Base-by-base conservation (phyloP, 1,139 yeast genomes). In the Suhomyces bribrorum region DNA sequence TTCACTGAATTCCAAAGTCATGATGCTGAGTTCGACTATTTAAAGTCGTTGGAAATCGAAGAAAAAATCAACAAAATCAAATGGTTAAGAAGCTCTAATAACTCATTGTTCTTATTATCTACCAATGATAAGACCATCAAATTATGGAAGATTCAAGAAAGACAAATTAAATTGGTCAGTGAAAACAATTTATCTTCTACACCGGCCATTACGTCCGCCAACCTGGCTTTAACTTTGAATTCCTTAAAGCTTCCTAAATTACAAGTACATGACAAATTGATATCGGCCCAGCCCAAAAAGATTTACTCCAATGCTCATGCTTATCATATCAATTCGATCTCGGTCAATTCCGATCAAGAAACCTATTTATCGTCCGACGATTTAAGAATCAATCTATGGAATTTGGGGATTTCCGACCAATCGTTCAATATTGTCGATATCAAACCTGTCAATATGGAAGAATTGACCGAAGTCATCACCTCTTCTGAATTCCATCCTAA, bases 401-500 rank as follows among this genome's bases (percentile, higher is more conserved):
- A 92, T 62, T 71, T 90, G 53, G 92, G 89, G 37, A 87, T 89
- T 53, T 89, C 96, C 27, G 97, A 92, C 63, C 97, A 92, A 66
- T 82, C 94, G 53, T 94, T 94, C 67, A 94, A 86, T 62, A 90
- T 94, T 53, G 98, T 94, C 45, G 98, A 94, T 64, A 94, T 94
- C 56, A 90, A 94, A 64, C 99, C 99, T 5, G 87, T 92, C 14
- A 89, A 90, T 64, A 94, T 94, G 98, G 99, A 94, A 68, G 99
- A 94, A 65, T 77, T 94, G 56, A 92, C 98, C 11, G 98, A 94
- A 64, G 98, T 94, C 38, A 92, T 94, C 50, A 94, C 99, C n/a
- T 81, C 94, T 54, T 95, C 97, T 3, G 96, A 90, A 62, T 92
- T 94, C 69, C 98, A 94, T 62, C 98, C 99, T 12, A 69, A 71